phyloP scores from a whole-genome alignment of 768 basidiomycete species.

The Hygrocybe coccinea region DNA sequence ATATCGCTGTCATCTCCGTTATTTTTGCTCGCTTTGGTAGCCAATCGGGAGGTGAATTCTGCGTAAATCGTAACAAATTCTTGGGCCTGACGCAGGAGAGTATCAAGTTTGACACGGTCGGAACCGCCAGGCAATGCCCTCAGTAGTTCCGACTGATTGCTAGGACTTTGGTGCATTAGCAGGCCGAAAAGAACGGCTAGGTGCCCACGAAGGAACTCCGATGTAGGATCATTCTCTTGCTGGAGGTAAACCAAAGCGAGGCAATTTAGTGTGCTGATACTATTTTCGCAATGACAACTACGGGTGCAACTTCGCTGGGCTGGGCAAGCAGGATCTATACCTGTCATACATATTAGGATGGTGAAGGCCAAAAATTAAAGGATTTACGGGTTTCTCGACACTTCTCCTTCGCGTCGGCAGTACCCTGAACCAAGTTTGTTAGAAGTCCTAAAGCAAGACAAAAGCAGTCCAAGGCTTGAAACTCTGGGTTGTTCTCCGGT shows the following conservation, averaged over 20 bases:
- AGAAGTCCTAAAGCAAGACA: constrained; percentile 73
- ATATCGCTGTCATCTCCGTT: constrained; percentile 15
- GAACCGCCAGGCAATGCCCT: constrained; percentile 20
- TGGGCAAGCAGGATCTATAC: constrained; percentile 47
- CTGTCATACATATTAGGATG: constrained; percentile 28
- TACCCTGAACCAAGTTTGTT: constrained; percentile 67
- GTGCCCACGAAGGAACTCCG: constrained; percentile 59
- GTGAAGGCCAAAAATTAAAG: constrained; percentile 1
- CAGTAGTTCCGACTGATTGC: constrained; percentile 37
- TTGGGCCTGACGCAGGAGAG: constrained; percentile 41
- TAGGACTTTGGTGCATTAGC: constrained; percentile 38
- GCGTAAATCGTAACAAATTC: constrained; percentile 47
- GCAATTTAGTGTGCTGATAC: constrained; percentile 45
- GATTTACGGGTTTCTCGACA: constrained; percentile 45
- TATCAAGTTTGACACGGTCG: constrained; percentile 25
- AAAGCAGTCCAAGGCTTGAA: constrained; percentile 57
- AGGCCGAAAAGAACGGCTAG: constrained; percentile 69
- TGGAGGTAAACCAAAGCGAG: constrained; percentile 47
- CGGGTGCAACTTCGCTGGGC: constrained; percentile 46
- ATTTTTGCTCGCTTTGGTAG: background rate
- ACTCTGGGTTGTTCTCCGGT: constrained; percentile 20
- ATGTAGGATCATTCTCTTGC: constrained; percentile 18
- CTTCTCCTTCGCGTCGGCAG: constrained; percentile 43
- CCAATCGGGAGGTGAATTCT: constrained; percentile 1
- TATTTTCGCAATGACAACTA: constrained; percentile 48